These are phyloP conservation scores for Backusella circina DNA, from an alignment of 192 early-diverging fungal genomes.

Conservation along the genomic window DNA sequence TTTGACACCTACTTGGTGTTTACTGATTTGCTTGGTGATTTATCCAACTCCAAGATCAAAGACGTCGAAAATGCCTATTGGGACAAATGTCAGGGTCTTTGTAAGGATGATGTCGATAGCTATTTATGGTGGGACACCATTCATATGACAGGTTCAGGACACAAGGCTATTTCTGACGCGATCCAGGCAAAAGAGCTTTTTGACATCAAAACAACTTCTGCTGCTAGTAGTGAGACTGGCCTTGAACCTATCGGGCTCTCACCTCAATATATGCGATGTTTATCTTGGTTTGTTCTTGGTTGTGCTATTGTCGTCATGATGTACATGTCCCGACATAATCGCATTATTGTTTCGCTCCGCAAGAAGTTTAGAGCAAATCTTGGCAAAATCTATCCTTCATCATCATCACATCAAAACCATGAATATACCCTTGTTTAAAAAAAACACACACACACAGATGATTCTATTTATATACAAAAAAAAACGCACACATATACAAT, in stretches of 20 bases:
- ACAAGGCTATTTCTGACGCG: conserved; percentile 7
- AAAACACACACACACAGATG: neutral
- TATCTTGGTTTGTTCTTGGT: neutral
- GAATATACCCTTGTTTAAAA: conserved; percentile 8
- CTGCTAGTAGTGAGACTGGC: neutral
- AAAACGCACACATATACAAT: neutral
- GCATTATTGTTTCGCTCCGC: neutral
- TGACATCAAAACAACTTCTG: neutral
- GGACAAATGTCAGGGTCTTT: conserved; percentile 30
- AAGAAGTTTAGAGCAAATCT: neutral
- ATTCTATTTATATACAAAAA: neutral
- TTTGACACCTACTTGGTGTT: conserved; percentile 21
- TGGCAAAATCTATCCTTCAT: neutral
- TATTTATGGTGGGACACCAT: conserved; percentile 37
- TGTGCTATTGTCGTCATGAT: neutral
- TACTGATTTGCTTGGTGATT: conserved; percentile 21
- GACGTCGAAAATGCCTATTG: conserved; percentile 33
- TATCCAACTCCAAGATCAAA: conserved; percentile 9
- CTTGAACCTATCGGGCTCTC: neutral
- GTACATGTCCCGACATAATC: neutral
- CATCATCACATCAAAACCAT: neutral
- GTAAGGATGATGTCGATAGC: conserved; percentile 20
- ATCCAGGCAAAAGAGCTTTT: neutral
- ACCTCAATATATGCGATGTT: neutral
- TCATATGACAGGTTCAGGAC: conserved; percentile 34